Evolutionary conservation across 2,329 filamentous ascomycete species (phyloP).

Genomic region (Amphichorda felina): DNA sequence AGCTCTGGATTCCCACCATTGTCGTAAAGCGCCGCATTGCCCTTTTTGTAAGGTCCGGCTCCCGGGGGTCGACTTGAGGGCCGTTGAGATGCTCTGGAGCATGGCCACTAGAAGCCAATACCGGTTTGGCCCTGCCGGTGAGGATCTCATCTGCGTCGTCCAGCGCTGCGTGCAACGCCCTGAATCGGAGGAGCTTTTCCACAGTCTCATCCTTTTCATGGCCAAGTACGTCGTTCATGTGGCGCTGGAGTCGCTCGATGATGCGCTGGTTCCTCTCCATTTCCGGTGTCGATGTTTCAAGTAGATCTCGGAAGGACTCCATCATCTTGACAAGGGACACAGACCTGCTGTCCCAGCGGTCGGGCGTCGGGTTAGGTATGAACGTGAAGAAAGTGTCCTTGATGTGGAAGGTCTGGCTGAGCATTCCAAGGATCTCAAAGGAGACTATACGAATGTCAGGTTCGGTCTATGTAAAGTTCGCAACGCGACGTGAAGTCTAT

Average conservation of each 20-base stretch:
- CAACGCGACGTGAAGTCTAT: no score
- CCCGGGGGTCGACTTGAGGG: no score
- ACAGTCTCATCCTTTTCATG: conserved; percentile 8
- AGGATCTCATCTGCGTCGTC: conserved; percentile 30
- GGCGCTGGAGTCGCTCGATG: conserved; percentile 11
- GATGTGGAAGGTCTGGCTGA: conserved; percentile 37
- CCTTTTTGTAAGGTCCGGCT: no score
- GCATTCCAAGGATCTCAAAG: conserved; percentile 48
- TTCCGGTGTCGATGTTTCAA: conserved; percentile 1
- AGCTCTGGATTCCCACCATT: neutral
- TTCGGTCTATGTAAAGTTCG: neutral
- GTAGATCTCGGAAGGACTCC: conserved; percentile 18
- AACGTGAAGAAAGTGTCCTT: conserved; percentile 36
- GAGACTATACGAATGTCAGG: conserved; percentile 25
- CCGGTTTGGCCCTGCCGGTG: conserved; percentile 18
- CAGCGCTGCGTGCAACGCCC: conserved; percentile 26
- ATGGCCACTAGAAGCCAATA: no score
- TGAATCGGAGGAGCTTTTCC: conserved; percentile 21
- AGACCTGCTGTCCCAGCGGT: conserved; percentile 38
- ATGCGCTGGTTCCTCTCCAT: conserved; percentile 10
- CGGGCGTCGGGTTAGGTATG: conserved; percentile 44
- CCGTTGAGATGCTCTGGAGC: no score
- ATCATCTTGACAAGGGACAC: conserved; percentile 31
- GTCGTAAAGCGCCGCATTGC: no score
- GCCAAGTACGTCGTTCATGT: conserved; percentile 12